A percentile compares a stretch with the other conserved stretches of the same genome.
These are phyloP conservation scores for Podila horticola DNA, from an alignment of 192 early-diverging fungal species.

Conservation along the genomic window DNA sequence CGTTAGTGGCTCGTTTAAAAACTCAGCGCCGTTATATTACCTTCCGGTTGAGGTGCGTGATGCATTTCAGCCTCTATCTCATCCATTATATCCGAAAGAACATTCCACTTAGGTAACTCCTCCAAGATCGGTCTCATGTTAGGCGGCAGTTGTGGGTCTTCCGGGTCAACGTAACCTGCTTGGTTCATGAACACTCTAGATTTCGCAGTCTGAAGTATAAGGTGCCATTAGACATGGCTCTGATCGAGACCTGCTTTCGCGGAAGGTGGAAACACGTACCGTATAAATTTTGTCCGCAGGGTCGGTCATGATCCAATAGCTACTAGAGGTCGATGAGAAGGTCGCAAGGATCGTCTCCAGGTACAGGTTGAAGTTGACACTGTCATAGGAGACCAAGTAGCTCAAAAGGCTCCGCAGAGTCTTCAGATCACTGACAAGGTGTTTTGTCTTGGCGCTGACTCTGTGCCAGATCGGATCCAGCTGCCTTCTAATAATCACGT, in stretches of 20 bases:
- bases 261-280: slow-evolving; percentile 28
- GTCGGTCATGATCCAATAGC: slow-evolving; percentile 89
- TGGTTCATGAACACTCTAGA: slow-evolving; percentile 54
- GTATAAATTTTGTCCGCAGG: slow-evolving; percentile 84
- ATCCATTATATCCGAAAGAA: slow-evolving; percentile 74
- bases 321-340: slow-evolving; percentile 57
- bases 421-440: slow-evolving; percentile 79
- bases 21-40: neutral
- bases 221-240: too few species aligned
- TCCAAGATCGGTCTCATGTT: slow-evolving; percentile 81
- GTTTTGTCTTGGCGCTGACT: slow-evolving; percentile 75
- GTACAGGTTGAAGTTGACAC: slow-evolving; percentile 87
- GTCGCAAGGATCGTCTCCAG: slow-evolving; percentile 84
- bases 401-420: slow-evolving; percentile 77
- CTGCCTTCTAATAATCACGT: slow-evolving; percentile 77
- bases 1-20: too few species aligned
- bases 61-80: slow-evolving; percentile 81
- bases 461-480: slow-evolving; percentile 91
- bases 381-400: slow-evolving; percentile 88
- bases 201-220: slow-evolving; percentile 51
- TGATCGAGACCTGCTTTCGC: too few species aligned
- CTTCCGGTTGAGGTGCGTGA: slow-evolving; percentile 33
- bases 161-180: slow-evolving; percentile 33
- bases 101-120: slow-evolving; percentile 93
- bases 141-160: slow-evolving; percentile 68